Evolutionary conservation across 805 yeast species (phyloP).

Genomic region (Wickerhamomyces chambardii): DNA sequence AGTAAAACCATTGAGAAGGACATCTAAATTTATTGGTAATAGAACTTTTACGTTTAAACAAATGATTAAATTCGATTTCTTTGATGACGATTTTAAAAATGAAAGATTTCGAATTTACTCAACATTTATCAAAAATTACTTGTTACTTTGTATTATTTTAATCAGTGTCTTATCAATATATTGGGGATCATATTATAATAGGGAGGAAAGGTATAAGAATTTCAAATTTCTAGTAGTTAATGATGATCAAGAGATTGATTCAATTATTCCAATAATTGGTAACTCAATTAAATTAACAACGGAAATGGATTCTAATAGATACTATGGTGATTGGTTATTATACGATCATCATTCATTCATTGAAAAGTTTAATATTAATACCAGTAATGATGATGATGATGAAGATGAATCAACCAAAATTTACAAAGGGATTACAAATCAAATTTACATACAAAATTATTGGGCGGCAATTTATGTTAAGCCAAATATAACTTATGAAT

Average conservation of each 20-base stretch:
- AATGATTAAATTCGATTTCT: conserved; percentile 9
- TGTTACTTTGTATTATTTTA: conserved; percentile 14
- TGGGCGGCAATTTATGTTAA: conserved; percentile 55
- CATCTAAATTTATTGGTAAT: background rate
- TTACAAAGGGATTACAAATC: conserved; percentile 26
- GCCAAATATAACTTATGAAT: conserved; percentile 31
- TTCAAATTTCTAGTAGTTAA: conserved; percentile 17
- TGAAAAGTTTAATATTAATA: background rate
- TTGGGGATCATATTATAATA: conserved; percentile 21
- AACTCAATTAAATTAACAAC: conserved; percentile 2
- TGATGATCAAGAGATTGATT: conserved; percentile 14
- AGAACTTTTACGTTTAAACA: background rate
- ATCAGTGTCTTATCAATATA: conserved; percentile 18
- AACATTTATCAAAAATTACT: conserved; percentile 9
- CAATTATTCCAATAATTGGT: conserved; percentile 11
- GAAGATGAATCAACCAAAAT: conserved; percentile 8
- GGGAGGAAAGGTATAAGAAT: conserved; percentile 10
- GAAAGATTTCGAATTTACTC: conserved; percentile 8
- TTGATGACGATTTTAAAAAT: conserved; percentile 10
- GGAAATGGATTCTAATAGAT: conserved; percentile 2
- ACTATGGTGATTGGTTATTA: conserved; percentile 19
- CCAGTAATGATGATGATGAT: conserved; percentile 6
- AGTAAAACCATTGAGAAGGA: no score
- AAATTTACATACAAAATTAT: conserved; percentile 41
- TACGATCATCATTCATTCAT: conserved; percentile 14